phyloP scores from a whole-genome alignment of 2,329 filamentous ascomycete genomes.

The Ceratocystis cacaofunesta region DNA sequence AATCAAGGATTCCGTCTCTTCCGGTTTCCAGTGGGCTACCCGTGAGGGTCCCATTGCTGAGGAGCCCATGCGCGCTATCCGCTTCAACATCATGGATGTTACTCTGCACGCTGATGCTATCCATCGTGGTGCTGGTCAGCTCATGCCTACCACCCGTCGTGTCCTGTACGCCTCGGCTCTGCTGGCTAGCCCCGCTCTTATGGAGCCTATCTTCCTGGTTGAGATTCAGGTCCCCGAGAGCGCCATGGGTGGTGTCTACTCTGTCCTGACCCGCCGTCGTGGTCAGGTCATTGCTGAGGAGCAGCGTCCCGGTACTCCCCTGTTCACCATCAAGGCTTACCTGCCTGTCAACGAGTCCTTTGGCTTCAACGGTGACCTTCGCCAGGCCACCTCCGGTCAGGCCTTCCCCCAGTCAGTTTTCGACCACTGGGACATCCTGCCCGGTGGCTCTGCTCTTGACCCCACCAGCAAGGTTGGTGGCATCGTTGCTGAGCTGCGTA shows the following conservation, averaged over 20 bases:
- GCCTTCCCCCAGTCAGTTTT: constrained; percentile 98
- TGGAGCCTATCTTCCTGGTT: constrained; percentile 96
- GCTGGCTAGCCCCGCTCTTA: constrained; percentile 77
- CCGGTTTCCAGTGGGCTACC: constrained; percentile 99
- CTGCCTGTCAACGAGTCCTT: constrained; percentile 94
- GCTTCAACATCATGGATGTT: constrained; percentile 99
- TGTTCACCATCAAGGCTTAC: constrained; percentile 97
- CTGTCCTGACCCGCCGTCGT: constrained; percentile 92
- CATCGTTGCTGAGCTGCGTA: constrained; percentile 80
- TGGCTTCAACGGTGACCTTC: constrained; percentile 97
- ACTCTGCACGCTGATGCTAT: constrained; percentile 99
- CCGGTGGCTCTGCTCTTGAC: constrained; percentile 87
- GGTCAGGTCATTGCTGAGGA: constrained; percentile 98
- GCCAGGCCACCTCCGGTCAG: constrained; percentile 84
- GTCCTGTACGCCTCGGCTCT: constrained; percentile 88
- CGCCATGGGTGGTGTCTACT: constrained; percentile 99
- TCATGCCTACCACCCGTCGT: constrained; percentile 96
- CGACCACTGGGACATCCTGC: constrained; percentile 95
- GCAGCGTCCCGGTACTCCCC: constrained; percentile 94
- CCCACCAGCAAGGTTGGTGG: constrained; percentile 63
- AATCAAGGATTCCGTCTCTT: constrained; percentile 99
- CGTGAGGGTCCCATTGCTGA: constrained; percentile 95
- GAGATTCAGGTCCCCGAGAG: constrained; percentile 98
- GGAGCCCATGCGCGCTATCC: constrained; percentile 92
- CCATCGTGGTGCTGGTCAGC: constrained; percentile 97